These are phyloP conservation scores for Neolentinus lepideus DNA, from an alignment of 1,284 basidiomycete genomes.

Conservation along the genomic window DNA sequence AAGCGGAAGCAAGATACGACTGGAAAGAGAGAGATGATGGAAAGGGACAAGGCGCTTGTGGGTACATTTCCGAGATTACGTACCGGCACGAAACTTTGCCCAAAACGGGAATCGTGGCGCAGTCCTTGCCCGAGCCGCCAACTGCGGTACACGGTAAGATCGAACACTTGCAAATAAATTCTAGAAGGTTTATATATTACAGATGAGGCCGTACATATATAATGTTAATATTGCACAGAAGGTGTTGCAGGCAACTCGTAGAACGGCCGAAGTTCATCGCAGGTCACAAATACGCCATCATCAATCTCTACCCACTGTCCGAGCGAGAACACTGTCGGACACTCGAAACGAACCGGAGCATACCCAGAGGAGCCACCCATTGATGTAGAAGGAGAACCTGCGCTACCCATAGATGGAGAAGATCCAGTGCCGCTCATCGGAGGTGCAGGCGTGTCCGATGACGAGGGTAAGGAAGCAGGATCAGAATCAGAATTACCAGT, in stretches of 20 bases:
- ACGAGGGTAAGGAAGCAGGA: constrained; percentile 1
- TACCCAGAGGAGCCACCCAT: neutral
- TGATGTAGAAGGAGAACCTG: constrained; percentile 4
- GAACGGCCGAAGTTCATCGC: constrained; percentile 34
- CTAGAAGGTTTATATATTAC: no score
- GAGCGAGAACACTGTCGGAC: constrained; percentile 33
- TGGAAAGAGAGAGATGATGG: constrained; percentile 1
- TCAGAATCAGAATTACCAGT: neutral
- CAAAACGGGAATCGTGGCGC: neutral
- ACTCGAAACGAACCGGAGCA: constrained; percentile 26
- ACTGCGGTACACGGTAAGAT: no score
- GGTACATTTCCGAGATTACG: neutral
- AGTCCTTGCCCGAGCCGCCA: neutral
- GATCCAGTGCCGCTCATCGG: neutral
- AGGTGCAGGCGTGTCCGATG: neutral
- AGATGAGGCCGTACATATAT: no score
- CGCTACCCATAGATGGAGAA: neutral
- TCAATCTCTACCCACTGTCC: constrained; percentile 36
- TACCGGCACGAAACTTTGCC: neutral
- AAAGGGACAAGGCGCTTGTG: neutral
- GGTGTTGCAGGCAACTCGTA: constrained; percentile 19
- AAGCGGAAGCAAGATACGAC: constrained; percentile 6
- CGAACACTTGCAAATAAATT: no score
- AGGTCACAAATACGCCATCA: constrained; percentile 39
- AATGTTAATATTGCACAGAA: neutral